Conservation (phyloP, 2,329 filamentous ascomycete genomes). For the Monilinia polystroma region DNA sequence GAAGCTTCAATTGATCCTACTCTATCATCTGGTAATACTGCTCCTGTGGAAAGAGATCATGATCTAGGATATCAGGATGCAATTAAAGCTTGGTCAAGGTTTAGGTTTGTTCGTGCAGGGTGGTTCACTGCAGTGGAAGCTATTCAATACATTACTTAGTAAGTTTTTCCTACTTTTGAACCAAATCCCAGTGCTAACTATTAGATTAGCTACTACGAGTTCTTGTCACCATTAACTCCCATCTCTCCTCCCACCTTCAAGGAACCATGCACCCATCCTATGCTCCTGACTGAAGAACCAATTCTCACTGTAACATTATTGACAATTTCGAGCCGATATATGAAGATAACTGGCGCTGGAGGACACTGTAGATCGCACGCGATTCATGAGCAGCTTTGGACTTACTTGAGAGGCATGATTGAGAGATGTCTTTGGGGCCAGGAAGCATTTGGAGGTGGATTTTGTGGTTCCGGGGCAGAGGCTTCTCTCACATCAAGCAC, state of each 20-base stretch:
- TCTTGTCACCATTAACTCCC: slow-evolving; percentile 86
- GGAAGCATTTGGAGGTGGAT: slow-evolving; percentile 89
- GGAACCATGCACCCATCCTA: slow-evolving; percentile 74
- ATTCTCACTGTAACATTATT: slow-evolving; percentile 89
- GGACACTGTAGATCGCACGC: slow-evolving; percentile 81
- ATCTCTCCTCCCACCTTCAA: slow-evolving; percentile 91
- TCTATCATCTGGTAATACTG: slow-evolving; percentile 28
- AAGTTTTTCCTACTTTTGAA: slow-evolving; percentile 40
- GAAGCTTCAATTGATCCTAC: slow-evolving; percentile 36
- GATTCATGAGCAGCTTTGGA: slow-evolving; percentile 95
- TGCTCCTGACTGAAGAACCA: slow-evolving; percentile 83
- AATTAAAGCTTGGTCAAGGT: slow-evolving; percentile 82
- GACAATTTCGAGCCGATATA: slow-evolving; percentile 86
- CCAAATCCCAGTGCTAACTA: slow-evolving; percentile 25
- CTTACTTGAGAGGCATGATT: slow-evolving; percentile 90
- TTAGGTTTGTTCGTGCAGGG: slow-evolving; percentile 92
- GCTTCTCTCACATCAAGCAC: slow-evolving; percentile 65
- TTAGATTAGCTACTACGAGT: slow-evolving; percentile 73
- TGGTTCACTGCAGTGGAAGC: slow-evolving; percentile 96
- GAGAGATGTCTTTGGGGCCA: slow-evolving; percentile 94
- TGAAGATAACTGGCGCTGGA: slow-evolving; percentile 74
- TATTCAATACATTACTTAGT: slow-evolving; percentile 92
- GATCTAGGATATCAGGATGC: slow-evolving; percentile 65
- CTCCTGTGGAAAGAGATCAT: slow-evolving; percentile 37
- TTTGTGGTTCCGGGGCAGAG: slow-evolving; percentile 67